These are phyloP conservation scores for Aureobasidium sp. DNA, from an alignment of 2,329 filamentous ascomycete genomes.

Conservation along the genomic window DNA sequence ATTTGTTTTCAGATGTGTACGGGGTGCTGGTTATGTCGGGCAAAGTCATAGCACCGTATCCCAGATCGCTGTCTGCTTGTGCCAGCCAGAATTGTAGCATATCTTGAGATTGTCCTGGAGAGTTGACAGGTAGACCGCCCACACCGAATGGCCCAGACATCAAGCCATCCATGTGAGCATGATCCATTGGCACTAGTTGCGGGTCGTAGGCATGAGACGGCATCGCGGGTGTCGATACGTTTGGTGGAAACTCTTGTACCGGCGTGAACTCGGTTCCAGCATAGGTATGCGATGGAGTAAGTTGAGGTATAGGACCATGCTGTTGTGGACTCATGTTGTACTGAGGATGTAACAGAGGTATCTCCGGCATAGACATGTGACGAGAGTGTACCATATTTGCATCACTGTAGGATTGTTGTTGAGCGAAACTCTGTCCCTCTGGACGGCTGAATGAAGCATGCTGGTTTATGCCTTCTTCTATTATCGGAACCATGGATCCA, in stretches of 20 bases:
- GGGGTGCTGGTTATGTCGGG: constrained; percentile 27
- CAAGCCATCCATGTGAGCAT: not conserved
- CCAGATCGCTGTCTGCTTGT: constrained; percentile 18
- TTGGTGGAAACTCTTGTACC: constrained; percentile 2
- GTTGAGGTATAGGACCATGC: not conserved
- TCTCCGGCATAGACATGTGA: constrained; percentile 17
- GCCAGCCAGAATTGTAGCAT: constrained; percentile 20
- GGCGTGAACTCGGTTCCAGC: not conserved
- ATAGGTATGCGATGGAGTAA: not conserved
- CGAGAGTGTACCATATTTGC: constrained; percentile 15
- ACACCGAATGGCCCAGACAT: constrained; percentile 13
- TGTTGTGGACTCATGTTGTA: constrained; percentile 11
- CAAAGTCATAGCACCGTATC: constrained; percentile 16
- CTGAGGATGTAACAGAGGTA: not conserved
- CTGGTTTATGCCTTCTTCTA: not conserved
- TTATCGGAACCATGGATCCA: not conserved
- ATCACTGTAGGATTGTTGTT: not conserved
- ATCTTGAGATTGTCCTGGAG: constrained; percentile 15
- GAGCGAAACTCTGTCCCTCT: not conserved
- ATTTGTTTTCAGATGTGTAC: constrained; percentile 21
- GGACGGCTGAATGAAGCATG: not conserved
- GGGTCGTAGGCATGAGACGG: constrained; percentile 8
- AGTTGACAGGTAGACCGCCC: not conserved
- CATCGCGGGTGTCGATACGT: not conserved
- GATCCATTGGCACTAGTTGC: constrained; percentile 9